phyloP scores from a whole-genome alignment of 352 stramenopile genomes.

The Globisporangium spiculum region DNA sequence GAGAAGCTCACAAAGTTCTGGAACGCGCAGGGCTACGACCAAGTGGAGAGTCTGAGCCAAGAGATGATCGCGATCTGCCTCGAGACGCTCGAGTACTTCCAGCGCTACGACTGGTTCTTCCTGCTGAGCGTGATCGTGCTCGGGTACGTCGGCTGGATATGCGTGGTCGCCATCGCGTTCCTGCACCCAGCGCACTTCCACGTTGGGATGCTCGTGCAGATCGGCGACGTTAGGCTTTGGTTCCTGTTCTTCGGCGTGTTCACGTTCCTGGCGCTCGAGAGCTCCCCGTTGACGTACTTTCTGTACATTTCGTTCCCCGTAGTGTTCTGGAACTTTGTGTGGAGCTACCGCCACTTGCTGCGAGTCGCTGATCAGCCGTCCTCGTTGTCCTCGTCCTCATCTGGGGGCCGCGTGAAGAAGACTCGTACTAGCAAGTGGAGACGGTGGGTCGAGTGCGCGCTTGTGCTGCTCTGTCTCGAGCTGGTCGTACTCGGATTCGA shows the following conservation, averaged over 20 bases:
- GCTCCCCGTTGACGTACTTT: conserved; percentile 72
- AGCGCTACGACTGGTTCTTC: conserved; percentile 85
- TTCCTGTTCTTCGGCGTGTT: conserved; percentile 30
- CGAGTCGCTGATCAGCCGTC: background rate
- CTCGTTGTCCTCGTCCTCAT: background rate
- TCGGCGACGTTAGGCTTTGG: conserved; percentile 12
- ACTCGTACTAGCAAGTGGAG: conserved; percentile 12
- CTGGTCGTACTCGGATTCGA: conserved; percentile 71
- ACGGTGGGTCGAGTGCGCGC: conserved; percentile 27
- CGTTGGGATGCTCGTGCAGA: conserved; percentile 24
- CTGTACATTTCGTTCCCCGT: conserved; percentile 71
- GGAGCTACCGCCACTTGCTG: conserved; percentile 39
- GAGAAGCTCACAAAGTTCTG: conserved; percentile 25
- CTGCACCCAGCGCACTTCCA: conserved; percentile 38
- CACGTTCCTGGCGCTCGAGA: conserved; percentile 56
- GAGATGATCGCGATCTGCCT: conserved; percentile 75
- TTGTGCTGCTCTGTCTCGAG: conserved; percentile 56
- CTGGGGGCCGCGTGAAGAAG: background rate
- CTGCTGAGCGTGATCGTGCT: conserved; percentile 69
- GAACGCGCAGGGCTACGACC: conserved; percentile 18
- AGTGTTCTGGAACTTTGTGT: conserved; percentile 61
- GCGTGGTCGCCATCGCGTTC: conserved; percentile 54
- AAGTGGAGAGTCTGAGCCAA: conserved; percentile 55
- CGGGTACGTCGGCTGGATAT: conserved; percentile 79
- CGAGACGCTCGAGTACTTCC: conserved; percentile 71